Base-by-base conservation (phyloP, 2,329 filamentous ascomycete species). In the Davidsoniella virescens region DNA sequence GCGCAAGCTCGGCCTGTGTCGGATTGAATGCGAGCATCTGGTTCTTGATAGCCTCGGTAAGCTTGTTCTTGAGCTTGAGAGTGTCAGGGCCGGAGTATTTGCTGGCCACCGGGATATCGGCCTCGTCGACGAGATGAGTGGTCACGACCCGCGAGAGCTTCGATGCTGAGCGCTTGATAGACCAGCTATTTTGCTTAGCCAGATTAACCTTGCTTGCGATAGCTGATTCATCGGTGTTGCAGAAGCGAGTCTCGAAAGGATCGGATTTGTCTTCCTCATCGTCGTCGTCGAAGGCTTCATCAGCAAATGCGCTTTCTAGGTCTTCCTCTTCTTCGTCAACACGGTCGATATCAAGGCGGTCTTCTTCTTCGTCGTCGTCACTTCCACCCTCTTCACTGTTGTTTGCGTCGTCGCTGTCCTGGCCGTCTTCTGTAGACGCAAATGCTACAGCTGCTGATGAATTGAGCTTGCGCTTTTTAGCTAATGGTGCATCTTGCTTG, bases 181-280 rank as follows among this genome's bases (percentile, higher is more conserved):
- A 58, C 71, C 76, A 82, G 20, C 71, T 63, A 12, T 67, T 67
- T 5, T 67, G 64, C 53, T 75, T 64, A 23, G 74, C 63, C 0
- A 69, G 67, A 49, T 69, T 66, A 6, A 82, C 59, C n/a, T 67
- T 74, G 56, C 67, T 65, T 1, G 71, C 66, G 6, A 87, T 65
- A 40, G 73, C 64, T 5, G 72, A 69, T 45, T 83, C 75, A 43
- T 88, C 74, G 0, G 80, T 77, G 40, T 71, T 71, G 33, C 78
- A 76, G 61, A 93, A 94, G 64, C 95, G 90, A 6, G 69, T 66
- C 55, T 92, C 83, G 59, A 93, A 95, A 0, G 86, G 82, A 62
- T 94, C 84, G 1, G 64, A 65, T 25, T 67, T 62, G 55, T 77
- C 70, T 44, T 72, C 70, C 12, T 73, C 69, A 41, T 75, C 72